Evolutionary conservation across 106 monocot species (phyloP).

Genomic region (Posidonia australis): DNA sequence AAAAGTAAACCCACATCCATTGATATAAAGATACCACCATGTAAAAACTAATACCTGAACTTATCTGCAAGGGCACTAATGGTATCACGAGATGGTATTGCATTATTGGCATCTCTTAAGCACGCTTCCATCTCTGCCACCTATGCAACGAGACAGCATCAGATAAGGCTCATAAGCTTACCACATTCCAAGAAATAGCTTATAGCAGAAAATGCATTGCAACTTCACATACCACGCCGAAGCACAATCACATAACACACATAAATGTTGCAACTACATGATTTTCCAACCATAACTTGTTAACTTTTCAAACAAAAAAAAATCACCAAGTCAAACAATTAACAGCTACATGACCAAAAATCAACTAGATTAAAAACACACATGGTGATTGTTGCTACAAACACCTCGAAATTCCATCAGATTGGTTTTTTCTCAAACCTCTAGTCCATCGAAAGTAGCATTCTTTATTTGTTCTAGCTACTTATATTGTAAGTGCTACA

Average conservation of each 20-base stretch:
- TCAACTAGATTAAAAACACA: background rate
- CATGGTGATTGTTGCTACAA: too few relatives aligned
- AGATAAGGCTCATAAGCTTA: background rate
- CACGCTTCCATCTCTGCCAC: constrained; percentile 75
- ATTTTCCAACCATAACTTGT: background rate
- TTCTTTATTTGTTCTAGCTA: too few relatives aligned
- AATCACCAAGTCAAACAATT: background rate
- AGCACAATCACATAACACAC: background rate
- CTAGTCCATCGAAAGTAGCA: too few relatives aligned
- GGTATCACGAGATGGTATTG: constrained; percentile 54
- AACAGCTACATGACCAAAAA: background rate
- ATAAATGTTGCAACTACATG: background rate
- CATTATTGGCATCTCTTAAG: constrained; percentile 49
- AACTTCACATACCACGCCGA: background rate
- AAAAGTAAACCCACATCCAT: background rate
- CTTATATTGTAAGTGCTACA: too few relatives aligned
- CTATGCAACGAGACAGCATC: constrained; percentile 15
- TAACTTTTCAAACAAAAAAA: too few relatives aligned
- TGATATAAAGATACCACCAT: background rate
- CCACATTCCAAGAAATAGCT: background rate
- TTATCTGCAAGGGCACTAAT: constrained; percentile 56
- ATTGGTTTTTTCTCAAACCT: too few relatives aligned
- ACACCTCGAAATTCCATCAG: too few relatives aligned
- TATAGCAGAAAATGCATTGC: background rate
- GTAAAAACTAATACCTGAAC: constrained; percentile 40